phyloP scores from a whole-genome alignment of 1,284 basidiomycete genomes.

The Anthracocystis walkeri region DNA sequence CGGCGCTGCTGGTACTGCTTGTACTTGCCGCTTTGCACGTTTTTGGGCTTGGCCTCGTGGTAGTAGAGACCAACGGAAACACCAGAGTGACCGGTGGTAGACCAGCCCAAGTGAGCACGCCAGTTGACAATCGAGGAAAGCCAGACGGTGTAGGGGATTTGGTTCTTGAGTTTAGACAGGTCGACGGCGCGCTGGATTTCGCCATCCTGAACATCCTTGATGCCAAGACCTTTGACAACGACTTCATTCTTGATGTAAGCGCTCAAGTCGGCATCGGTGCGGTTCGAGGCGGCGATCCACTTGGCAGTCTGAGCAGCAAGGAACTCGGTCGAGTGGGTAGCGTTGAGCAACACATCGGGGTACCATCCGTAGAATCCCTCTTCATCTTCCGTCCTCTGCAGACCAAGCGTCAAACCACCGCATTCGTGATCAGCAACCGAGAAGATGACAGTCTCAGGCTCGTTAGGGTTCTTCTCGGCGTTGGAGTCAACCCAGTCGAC shows the following conservation, averaged over 20 bases:
- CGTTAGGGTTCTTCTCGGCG: constrained; percentile 34
- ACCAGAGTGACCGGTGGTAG: constrained; percentile 55
- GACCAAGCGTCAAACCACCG: constrained; percentile 62
- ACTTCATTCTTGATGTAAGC: constrained; percentile 52
- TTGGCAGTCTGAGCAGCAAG: constrained; percentile 51
- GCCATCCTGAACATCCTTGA: constrained; percentile 52
- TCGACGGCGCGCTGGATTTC: constrained; percentile 50
- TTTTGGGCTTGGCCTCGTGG: constrained; percentile 41
- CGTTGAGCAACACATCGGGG: constrained; percentile 61
- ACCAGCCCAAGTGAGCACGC: constrained; percentile 60
- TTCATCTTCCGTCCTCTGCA: constrained; percentile 52
- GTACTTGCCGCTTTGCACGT: constrained; percentile 28
- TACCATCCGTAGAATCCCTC: constrained; percentile 56
- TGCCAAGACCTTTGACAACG: constrained; percentile 46
- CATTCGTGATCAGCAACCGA: constrained; percentile 67
- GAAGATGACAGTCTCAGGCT: constrained; percentile 60
- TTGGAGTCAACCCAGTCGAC: constrained; percentile 55
- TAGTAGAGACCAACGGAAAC: constrained; percentile 57
- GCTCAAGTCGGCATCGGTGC: constrained; percentile 55
- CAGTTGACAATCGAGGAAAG: constrained; percentile 55
- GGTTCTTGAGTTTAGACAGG: constrained; percentile 42
- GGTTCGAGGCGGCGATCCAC: constrained; percentile 51
- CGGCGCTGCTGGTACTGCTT: constrained; percentile 27
- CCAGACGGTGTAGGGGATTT: constrained; percentile 46
- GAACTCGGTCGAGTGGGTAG: constrained; percentile 64